Conservation (phyloP, 345 rosid genomes). For the Populus deltoides region DNA sequence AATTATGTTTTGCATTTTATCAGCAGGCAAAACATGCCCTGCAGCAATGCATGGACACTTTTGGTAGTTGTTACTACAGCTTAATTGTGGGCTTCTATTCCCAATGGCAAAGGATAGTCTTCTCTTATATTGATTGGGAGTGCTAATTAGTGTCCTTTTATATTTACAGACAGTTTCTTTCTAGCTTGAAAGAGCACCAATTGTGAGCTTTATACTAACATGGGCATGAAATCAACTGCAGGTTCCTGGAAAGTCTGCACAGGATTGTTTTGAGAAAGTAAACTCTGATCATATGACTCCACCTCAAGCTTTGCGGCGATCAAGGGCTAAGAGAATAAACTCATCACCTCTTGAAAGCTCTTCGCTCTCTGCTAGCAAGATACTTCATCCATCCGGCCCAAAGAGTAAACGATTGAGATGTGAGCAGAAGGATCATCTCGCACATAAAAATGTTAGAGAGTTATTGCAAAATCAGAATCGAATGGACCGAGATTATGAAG, state of each 20-base stretch:
- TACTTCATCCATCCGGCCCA: conserved; percentile 42
- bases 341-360: conserved; percentile 42
- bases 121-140: not conserved
- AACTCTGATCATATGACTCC: conserved; percentile 61
- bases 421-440: conserved; percentile 35
- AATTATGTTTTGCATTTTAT: not conserved
- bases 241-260: conserved; percentile 81
- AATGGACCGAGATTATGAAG: conserved; percentile 44
- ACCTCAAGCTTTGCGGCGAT: conserved; percentile 46
- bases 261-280: conserved; percentile 74
- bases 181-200: not conserved
- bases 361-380: conserved; percentile 68
- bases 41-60: not conserved
- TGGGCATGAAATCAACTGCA: conserved; percentile 25
- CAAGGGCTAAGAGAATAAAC: conserved; percentile 42
- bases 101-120: not conserved
- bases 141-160: not conserved
- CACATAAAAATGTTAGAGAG: conserved; percentile 54
- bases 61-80: not conserved
- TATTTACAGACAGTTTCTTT: not conserved
- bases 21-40: not conserved
- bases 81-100: not conserved
- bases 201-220: not conserved
- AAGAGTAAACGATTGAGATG: conserved; percentile 31
- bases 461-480: conserved; percentile 53